Base-by-base conservation (phyloP, 2,329 filamentous ascomycete genomes). In the Diaporthe sp. region DNA sequence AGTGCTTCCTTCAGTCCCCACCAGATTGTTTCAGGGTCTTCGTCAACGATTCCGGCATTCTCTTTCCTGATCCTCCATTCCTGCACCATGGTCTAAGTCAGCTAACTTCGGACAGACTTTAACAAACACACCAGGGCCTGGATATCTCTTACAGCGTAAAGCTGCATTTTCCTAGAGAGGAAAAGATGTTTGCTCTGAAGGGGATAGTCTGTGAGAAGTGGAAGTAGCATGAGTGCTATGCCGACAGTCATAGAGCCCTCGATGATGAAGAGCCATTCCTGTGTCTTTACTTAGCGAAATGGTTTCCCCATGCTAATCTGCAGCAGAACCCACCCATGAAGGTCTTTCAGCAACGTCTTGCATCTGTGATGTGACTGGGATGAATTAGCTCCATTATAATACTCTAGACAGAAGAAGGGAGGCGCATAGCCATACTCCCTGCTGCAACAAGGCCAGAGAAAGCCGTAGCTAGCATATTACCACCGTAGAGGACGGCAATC, bases 201-300 rank as follows among this genome's bases (percentile, higher is more conserved):
- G 2, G 77, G 77, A 37, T 78, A 78, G 46, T 78, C 77, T 4
- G 77, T 77, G 55, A 78, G 65, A 1, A 78, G 58, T 4, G 77
- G 77, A 28, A 78, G 51, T 10, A 78, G 58, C n/a, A 77, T 25
- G 61, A 83, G 53, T 10, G 83, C 83, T 58, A 85, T 79, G 22
- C 80, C 77, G 28, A 83, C 80, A 12, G 84, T 85, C 22, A 83
- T 80, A 25, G 80, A 78, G 22, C 83, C 83, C 74, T 85, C 81
- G 28, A 85, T 82, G 46, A 84, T 82, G 76, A 84, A 84, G 3
- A 84, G 78, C 83, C 84, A 85, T 73, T 79, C 79, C 70, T 73
- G 17, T 51, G 28, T 28, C 15, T 10, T 9, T 22, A 3, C 3
- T 68, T 39, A 68, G 44, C 46, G 17, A n/a, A 37, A 39, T 3